Conservation (phyloP, 345 rosid genomes). For the Syzygium aqueum region DNA sequence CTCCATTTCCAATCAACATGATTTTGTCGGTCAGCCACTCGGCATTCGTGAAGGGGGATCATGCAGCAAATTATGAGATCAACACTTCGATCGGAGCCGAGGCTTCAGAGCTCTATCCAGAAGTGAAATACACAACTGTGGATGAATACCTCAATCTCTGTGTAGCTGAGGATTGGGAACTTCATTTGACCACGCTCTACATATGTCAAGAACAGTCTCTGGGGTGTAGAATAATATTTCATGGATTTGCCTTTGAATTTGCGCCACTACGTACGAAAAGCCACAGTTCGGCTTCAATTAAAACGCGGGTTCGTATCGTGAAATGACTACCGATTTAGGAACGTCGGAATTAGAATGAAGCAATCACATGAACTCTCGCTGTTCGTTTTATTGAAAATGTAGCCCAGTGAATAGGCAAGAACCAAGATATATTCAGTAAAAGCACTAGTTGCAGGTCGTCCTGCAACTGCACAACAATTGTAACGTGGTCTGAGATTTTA, state of each 20-base stretch:
- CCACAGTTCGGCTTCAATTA: not conserved
- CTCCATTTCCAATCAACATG: not conserved
- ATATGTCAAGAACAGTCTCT: not conserved
- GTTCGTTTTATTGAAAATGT: not conserved
- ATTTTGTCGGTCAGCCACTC: slow-evolving; percentile 2
- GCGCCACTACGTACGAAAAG: not conserved
- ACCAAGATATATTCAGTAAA: not conserved
- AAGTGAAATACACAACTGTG: slow-evolving; percentile 26
- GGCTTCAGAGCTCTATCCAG: slow-evolving; percentile 19
- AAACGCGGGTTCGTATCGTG: not conserved
- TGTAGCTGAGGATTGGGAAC: not conserved
- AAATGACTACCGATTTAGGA: not conserved
- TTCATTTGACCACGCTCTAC: not conserved
- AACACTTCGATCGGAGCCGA: slow-evolving; percentile 2
- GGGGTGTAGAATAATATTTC: not conserved
- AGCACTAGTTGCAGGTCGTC: not conserved
- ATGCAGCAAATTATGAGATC: slow-evolving; percentile 9
- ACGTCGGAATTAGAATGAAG: not conserved
- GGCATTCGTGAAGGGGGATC: slow-evolving; percentile 9
- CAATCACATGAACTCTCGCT: not conserved
- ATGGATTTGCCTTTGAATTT: not conserved
- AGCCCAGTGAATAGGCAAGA: not conserved
- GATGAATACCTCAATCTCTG: slow-evolving; percentile 23
- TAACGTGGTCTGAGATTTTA: not conserved
- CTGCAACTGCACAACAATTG: not conserved